Evolutionary conservation across 495 filamentous ascomycete species (phyloP), one percentile per base, ranked within the genome.

Genomic region (Penicillium robsamsonii): DNA sequence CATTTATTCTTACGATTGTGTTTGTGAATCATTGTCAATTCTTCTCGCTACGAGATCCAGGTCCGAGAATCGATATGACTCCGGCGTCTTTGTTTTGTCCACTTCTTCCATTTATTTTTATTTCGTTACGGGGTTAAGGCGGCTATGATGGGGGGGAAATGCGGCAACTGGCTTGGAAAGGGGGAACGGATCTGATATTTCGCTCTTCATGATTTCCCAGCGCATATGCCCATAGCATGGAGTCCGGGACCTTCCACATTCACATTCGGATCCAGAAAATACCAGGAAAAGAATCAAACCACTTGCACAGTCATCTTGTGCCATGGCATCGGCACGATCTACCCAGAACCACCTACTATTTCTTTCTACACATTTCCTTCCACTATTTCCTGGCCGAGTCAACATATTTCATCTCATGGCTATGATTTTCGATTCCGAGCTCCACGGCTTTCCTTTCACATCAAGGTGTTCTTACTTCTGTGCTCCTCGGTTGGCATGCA

Each of bases 381-480:
- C 44, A 25, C 13, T 18, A 13, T 46, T 8, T 5, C 13, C 9
- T 47, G n/a, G 45, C 29, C 45, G 10, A 31, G 7, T 30, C 25
- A 46, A 46, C 27, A 20, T 31, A 12, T 20, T 13, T 5, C 25
- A 46, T 30, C 5, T 20, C 10, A 25, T 24, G 37, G 24, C 38
- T 20, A 51, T 40, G 24, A 42, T 43, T 41, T 25, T 22, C 5
- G 60, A 42, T 54, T 53, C 58, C 25, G 29, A n/a, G 27, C n/a
- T 42, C 40, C 24, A 31, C 55, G 40, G 40, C 53, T 64, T 57
- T 38, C n/a, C 5, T 41, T 42, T 13, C 50, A 38, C 27, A 43
- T 52, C 37, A 30, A 59, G 58, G 60, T 62, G 67, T 61, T 69
- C 63, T 68, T 62, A 33, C 59, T 62, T 63, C 30, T 61, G 42